phyloP scores from a whole-genome alignment of 2,329 filamentous ascomycete species.

The Fusarium nurragi region DNA sequence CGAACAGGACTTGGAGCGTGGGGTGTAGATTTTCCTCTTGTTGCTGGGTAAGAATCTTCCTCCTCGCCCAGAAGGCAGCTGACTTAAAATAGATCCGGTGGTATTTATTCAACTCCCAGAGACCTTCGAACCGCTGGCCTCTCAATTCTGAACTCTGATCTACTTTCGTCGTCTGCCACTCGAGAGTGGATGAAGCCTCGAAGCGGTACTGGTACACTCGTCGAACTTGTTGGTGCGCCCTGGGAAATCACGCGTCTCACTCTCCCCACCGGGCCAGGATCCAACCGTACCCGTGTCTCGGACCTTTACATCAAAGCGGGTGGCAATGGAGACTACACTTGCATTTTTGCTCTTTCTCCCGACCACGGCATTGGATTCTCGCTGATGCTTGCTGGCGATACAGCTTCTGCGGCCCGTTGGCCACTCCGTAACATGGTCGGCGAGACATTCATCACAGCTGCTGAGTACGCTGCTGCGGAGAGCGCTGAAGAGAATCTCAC shows the following conservation, averaged over 20 bases:
- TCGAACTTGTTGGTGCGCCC: conserved; percentile 32
- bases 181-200: conserved; percentile 37
- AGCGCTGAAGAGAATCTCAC: conserved; percentile 29
- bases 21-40: conserved; percentile 27
- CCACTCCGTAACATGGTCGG: conserved; percentile 29
- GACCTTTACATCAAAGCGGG: conserved; percentile 32
- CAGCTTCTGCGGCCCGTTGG: conserved; percentile 27
- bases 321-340: conserved; percentile 21
- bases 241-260: conserved; percentile 38
- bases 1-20: conserved; percentile 7
- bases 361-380: conserved; percentile 40
- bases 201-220: conserved; percentile 29
- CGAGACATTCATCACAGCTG: conserved; percentile 31
- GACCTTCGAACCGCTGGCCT: conserved; percentile 31
- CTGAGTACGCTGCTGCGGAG: conserved; percentile 33
- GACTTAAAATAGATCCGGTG: conserved; percentile 14
- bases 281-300: conserved; percentile 29
- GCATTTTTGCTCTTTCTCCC: conserved; percentile 15
- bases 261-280: conserved; percentile 37
- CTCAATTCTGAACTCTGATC: conserved; percentile 35
- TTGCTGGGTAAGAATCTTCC: conserved; percentile 33
- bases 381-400: conserved; percentile 40
- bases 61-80: neutral
- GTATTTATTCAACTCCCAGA: conserved; percentile 16
- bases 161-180: conserved; percentile 7